These are phyloP conservation scores for Pyrus hybrid DNA, from an alignment of 331 rosid species.

Conservation along the genomic window DNA sequence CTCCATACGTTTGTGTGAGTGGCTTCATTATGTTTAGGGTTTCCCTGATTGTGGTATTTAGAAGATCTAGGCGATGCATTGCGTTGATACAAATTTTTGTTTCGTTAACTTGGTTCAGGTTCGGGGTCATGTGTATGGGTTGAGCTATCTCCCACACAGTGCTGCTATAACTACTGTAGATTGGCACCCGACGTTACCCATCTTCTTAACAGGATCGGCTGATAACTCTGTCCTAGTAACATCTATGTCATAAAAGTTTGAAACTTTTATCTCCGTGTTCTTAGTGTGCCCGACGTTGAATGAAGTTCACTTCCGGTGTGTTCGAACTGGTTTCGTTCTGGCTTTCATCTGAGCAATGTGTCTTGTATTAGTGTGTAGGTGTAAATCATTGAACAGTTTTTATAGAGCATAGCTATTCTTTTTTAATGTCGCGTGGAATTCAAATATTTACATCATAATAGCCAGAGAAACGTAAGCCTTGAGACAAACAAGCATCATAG, in stretches of 20 bases:
- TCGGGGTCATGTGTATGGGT: conserved; percentile 27
- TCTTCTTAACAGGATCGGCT: conserved; percentile 44
- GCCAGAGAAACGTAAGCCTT: not conserved
- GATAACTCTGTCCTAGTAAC: conserved; percentile 44
- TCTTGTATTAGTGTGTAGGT: not conserved
- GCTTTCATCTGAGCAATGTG: not conserved
- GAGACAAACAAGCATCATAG: not conserved
- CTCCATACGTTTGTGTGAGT: not conserved
- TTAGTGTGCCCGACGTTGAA: not conserved
- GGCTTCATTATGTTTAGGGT: not conserved
- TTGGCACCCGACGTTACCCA: conserved; percentile 52
- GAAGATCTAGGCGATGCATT: not conserved
- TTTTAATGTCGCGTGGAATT: too few species aligned
- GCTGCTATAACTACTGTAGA: conserved; percentile 50
- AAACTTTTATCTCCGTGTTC: not conserved
- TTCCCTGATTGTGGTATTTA: not conserved
- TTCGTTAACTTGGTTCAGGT: conserved; percentile 23
- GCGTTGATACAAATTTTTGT: not conserved
- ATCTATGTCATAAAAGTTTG: conserved; percentile 2
- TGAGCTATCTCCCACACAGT: conserved; percentile 39
- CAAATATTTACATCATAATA: too few species aligned
- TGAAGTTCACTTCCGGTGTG: not conserved
- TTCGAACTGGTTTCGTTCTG: not conserved
- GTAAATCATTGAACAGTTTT: not conserved
- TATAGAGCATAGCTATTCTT: not conserved